Base-by-base conservation (phyloP, 2,329 filamentous ascomycete species). In the Epicoccum nigrum region DNA sequence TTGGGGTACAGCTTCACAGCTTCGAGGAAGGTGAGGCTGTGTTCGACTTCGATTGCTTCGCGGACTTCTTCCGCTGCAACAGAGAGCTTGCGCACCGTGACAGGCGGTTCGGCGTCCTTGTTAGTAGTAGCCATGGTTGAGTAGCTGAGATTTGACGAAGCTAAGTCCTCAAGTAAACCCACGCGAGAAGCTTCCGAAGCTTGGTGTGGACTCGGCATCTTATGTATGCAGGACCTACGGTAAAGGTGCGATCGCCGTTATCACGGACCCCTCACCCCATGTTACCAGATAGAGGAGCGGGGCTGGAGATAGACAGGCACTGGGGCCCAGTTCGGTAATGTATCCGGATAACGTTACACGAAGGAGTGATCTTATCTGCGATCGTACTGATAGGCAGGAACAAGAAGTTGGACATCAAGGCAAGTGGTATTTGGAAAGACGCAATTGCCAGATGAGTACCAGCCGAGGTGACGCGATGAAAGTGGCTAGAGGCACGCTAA, bases 1-100 rank as follows among this genome's bases (percentile, higher is more conserved):
- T 73, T 72, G 0, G 77, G 77, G 52, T 80, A 81, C 7, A 75
- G 63, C 56, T 69, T 75, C 12, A 78, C 44, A 4, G 77, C 76
- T 40, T 70, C 59, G 49, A 59, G 64, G 47, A 77, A 70, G 7
- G 60, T 63, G 21, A 73, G 63, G 15, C 58, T 57, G 49, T 75
- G 72, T 55, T 76, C 73, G 23, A 59, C 34, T 33, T 69, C 68
- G 17, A 70, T 63, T 6, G 71, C 71, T 47, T 68, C 62, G 7
- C 65, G 65, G n/a, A 71, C 65, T 46, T 70, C 63, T 21, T 67
- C 65, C 17, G 58, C 56, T 5, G 44, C 40, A 11, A 54, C 40
- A 6, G 51, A 54, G 4, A 54, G 31, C 35, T 54, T 48, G n/a
- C 51, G 35, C 17, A 45, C 40, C 21, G 25, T 30, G 30, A 49